These are phyloP conservation scores for Candida endomychidarum DNA, from an alignment of 805 yeast genomes.

Conservation along the genomic window DNA sequence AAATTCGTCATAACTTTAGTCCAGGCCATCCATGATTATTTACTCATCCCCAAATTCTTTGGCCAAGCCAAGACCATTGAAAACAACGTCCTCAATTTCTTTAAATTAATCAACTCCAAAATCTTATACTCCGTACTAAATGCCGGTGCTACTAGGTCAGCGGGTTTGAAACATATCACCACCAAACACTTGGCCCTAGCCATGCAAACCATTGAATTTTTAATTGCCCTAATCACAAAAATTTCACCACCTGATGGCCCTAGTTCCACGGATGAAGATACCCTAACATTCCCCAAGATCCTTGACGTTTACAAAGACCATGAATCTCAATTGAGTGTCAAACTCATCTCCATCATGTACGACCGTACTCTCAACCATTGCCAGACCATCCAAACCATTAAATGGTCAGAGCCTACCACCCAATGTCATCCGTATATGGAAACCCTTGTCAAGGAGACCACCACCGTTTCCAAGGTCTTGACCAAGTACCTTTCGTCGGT, in stretches of 20 bases:
- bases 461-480: conserved; percentile 61
- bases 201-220: conserved; percentile 58
- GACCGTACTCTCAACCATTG: conserved; percentile 59
- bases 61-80: conserved; percentile 47
- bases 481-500: conserved; percentile 54
- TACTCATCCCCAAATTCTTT: conserved; percentile 57
- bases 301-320: conserved; percentile 53
- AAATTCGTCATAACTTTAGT: conserved; percentile 23
- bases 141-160: conserved; percentile 74
- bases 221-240: conserved; percentile 33
- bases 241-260: conserved; percentile 8
- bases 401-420: conserved; percentile 51
- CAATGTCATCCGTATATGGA: conserved; percentile 66
- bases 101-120: conserved; percentile 51
- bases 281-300: conserved; percentile 29
- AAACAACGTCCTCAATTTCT: conserved; percentile 42
- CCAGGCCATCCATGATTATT: conserved; percentile 46
- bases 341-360: conserved; percentile 67
- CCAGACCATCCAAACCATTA: conserved; percentile 42
- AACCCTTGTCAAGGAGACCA: conserved; percentile 61
- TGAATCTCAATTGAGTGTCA: conserved; percentile 59
- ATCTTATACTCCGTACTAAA: conserved; percentile 62
- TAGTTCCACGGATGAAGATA: conserved; percentile 26
- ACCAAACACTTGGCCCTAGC: conserved; percentile 70
- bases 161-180: conserved; percentile 71